Conservation (phyloP, 306 rosid species). For the Castanea sativa region DNA sequence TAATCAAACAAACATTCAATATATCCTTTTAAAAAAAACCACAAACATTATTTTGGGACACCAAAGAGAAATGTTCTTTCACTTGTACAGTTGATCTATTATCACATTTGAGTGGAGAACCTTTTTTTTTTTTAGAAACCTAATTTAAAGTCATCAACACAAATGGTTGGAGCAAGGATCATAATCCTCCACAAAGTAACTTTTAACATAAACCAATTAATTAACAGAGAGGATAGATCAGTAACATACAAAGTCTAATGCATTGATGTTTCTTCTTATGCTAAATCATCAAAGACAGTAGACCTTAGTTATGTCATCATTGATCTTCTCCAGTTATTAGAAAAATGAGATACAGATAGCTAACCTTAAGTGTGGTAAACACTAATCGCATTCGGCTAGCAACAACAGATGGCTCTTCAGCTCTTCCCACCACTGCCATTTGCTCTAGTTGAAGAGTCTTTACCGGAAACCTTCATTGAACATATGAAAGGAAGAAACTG, state of each 20-base stretch:
- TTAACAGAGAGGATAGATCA: background rate
- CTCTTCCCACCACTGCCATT: conserved; percentile 79
- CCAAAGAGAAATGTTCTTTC: background rate
- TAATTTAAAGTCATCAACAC: too few relatives aligned
- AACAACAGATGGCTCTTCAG: conserved; percentile 85
- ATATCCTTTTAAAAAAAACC: background rate
- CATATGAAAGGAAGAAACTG: too few relatives aligned
- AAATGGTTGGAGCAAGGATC: too few relatives aligned
- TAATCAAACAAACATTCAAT: background rate
- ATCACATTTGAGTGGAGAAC: background rate
- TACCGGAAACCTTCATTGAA: conserved; percentile 80
- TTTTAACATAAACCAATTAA: background rate
- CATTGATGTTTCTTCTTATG: background rate
- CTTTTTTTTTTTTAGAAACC: too few relatives aligned
- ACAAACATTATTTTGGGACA: background rate
- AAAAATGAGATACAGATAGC: conserved; percentile 13
- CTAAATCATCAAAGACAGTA: background rate
- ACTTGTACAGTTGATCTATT: background rate
- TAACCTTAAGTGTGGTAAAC: conserved; percentile 93
- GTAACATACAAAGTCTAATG: background rate
- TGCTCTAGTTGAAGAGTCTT: conserved; percentile 97
- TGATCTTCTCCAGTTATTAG: background rate
- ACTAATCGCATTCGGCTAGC: conserved; percentile 88
- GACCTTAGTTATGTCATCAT: background rate
- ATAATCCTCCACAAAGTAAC: background rate